Conservation (phyloP, 75 land plant species). For the Sequoia sempervirens region DNA sequence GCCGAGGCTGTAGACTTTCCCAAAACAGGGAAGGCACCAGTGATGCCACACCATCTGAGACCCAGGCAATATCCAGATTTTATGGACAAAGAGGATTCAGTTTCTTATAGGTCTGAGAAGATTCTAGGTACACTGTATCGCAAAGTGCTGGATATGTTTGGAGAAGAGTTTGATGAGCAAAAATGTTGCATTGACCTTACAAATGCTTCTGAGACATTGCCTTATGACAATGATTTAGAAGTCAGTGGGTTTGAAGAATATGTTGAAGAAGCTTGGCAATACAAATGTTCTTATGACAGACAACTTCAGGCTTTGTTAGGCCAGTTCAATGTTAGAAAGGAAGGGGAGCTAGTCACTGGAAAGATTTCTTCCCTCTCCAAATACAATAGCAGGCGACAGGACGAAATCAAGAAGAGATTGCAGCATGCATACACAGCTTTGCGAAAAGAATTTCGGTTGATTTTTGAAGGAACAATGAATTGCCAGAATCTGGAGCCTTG, state of each 20-base stretch:
- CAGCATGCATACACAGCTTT: conserved; percentile 52
- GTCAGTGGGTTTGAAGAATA: conserved; percentile 45
- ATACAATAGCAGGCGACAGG: conserved; percentile 49
- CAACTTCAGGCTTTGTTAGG: no score
- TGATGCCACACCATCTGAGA: conserved; percentile 56
- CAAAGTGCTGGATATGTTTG: conserved; percentile 22
- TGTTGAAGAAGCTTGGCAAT: conserved; percentile 37
- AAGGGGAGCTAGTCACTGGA: conserved; percentile 76
- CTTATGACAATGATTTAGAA: conserved; percentile 60
- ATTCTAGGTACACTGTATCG: conserved; percentile 71
- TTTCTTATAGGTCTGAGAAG: conserved; percentile 8
- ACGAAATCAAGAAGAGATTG: conserved; percentile 2
- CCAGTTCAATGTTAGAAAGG: conserved; percentile 56
- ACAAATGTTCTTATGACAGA: no score
- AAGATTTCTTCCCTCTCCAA: conserved; percentile 48
- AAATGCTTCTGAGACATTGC: conserved; percentile 13
- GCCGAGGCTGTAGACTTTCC: conserved; percentile 86
- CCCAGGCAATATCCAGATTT: conserved; percentile 76
- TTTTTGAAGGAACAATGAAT: conserved; percentile 35
- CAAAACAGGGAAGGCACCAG: conserved; percentile 68
- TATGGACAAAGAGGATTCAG: conserved; percentile 65
- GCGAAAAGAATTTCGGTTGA: conserved; percentile 44
- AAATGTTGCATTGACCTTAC: not conserved
- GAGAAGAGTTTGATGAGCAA: conserved; percentile 16
- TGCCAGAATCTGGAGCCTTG: conserved; percentile 26